Conservation (phyloP, 2,329 filamentous ascomycete genomes). For the Plectosphaerella cucumerina region DNA sequence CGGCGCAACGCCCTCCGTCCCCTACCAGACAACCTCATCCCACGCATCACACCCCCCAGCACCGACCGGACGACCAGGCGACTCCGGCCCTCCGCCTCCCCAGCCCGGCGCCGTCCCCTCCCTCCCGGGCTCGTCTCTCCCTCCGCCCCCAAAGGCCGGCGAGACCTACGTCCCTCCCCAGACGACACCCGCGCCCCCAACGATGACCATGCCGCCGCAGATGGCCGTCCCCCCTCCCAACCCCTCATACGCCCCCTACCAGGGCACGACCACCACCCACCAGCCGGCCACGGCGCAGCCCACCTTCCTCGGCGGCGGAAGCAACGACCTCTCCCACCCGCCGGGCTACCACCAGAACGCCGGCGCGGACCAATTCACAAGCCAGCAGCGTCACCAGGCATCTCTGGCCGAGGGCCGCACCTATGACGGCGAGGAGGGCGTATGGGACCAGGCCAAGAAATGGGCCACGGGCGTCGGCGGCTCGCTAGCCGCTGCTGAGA, state of each 20-base stretch:
- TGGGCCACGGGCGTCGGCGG: conserved; percentile 53
- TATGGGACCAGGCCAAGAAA: conserved; percentile 55
- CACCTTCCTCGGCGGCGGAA: conserved; percentile 18
- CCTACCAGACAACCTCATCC: conserved; percentile 35
- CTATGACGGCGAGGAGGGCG: conserved; percentile 27
- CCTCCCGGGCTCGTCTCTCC: conserved; percentile 26
- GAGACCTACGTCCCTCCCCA: conserved; percentile 35
- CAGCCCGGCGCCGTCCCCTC: conserved; percentile 51
- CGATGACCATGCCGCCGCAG: conserved; percentile 37
- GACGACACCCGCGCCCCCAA: conserved; percentile 24
- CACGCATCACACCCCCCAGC: conserved; percentile 18
- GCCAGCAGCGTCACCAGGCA: conserved; percentile 37
- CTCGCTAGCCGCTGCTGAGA: conserved; percentile 54
- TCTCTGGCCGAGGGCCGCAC: conserved; percentile 21
- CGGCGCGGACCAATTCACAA: conserved; percentile 46
- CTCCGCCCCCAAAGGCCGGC: conserved; percentile 48
- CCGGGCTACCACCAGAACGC: conserved; percentile 55
- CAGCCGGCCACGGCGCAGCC: conserved; percentile 20
- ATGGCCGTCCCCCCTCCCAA: conserved; percentile 48
- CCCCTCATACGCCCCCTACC: conserved; percentile 33
- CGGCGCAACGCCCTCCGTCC: conserved; percentile 39
- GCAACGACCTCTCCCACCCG: conserved; percentile 36
- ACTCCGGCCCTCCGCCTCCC: conserved; percentile 44
- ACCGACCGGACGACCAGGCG: neutral
- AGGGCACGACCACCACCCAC: conserved; percentile 33